Conservation (phyloP, 768 basidiomycete genomes). For the Royoungia palumana region DNA sequence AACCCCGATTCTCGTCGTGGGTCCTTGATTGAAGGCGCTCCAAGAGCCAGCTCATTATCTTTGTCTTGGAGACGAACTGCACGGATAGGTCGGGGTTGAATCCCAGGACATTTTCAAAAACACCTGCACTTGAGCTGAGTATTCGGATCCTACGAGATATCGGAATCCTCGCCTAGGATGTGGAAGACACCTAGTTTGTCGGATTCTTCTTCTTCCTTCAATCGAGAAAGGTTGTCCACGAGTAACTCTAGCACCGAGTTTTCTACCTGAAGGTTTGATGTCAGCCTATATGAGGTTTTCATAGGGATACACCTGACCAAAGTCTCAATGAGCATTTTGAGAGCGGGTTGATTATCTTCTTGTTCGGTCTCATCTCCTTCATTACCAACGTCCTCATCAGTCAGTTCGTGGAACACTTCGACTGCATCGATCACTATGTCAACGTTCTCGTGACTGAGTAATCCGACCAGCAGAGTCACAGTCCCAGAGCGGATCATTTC, state of each 20-base stretch:
- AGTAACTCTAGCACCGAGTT: conserved; percentile 84
- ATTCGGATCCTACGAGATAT: background rate
- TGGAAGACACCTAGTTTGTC: conserved; percentile 93
- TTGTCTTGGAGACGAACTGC: conserved; percentile 70
- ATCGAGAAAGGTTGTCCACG: conserved; percentile 80
- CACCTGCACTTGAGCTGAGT: conserved; percentile 44
- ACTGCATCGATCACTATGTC: conserved; percentile 98
- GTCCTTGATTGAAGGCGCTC: conserved; percentile 65
- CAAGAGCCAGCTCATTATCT: conserved; percentile 75
- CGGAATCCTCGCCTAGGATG: conserved; percentile 59
- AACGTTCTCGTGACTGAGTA: conserved; percentile 93
- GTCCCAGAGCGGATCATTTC: conserved; percentile 80
- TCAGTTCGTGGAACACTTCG: conserved; percentile 88
- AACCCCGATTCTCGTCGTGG: conserved; percentile 89
- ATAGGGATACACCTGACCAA: conserved; percentile 52
- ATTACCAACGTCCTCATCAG: conserved; percentile 92
- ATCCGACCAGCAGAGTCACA: conserved; percentile 67
- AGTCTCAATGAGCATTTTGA: conserved; percentile 71
- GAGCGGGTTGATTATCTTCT: conserved; percentile 57
- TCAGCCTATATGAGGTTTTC: background rate
- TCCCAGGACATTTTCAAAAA: conserved; percentile 90
- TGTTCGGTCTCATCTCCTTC: conserved; percentile 65
- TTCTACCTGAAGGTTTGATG: conserved; percentile 53
- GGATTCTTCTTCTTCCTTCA: conserved; percentile 90
- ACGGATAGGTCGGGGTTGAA: conserved; percentile 77